Evolutionary conservation across 106 monocot species (phyloP).

Genomic region (Acorus gramineus): DNA sequence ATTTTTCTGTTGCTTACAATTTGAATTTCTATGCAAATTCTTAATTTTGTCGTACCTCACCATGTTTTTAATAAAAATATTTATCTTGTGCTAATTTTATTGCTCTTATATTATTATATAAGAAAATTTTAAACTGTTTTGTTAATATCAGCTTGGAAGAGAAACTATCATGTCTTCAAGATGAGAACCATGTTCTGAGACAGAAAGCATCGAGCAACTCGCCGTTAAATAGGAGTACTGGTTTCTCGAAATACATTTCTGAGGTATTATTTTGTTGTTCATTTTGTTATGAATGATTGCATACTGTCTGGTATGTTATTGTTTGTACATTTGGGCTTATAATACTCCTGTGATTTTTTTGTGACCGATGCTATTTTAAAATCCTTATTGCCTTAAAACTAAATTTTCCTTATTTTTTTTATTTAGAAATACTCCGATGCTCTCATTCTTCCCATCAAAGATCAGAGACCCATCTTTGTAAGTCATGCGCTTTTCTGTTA

Average conservation of each 20-base stretch:
- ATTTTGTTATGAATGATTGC: neutral
- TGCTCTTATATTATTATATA: neutral
- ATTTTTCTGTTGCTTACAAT: slow-evolving; percentile 1
- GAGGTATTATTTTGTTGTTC: slow-evolving; percentile 37
- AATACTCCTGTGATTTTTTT: neutral
- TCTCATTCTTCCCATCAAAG: slow-evolving; percentile 17
- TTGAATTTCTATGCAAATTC: too few species aligned
- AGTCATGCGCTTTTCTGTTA: slow-evolving; percentile 9
- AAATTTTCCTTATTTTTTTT: neutral
- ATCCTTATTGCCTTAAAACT: too few species aligned
- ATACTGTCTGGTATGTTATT: neutral
- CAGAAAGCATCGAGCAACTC: slow-evolving; percentile 52
- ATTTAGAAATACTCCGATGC: slow-evolving; percentile 44
- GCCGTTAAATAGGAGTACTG: slow-evolving; percentile 38
- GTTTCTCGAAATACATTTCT: slow-evolving; percentile 24
- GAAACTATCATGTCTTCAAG: slow-evolving; percentile 56
- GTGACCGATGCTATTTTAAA: neutral
- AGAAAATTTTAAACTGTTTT: too few species aligned
- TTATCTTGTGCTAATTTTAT: neutral
- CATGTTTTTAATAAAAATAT: neutral
- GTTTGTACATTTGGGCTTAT: neutral
- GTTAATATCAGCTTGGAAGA: slow-evolving; percentile 55
- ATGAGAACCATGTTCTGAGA: slow-evolving; percentile 81
- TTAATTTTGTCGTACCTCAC: neutral
- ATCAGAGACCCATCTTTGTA: slow-evolving; percentile 54